phyloP scores from a whole-genome alignment of 2,329 filamentous ascomycete genomes.

The Pseudodiploospora longispora region DNA sequence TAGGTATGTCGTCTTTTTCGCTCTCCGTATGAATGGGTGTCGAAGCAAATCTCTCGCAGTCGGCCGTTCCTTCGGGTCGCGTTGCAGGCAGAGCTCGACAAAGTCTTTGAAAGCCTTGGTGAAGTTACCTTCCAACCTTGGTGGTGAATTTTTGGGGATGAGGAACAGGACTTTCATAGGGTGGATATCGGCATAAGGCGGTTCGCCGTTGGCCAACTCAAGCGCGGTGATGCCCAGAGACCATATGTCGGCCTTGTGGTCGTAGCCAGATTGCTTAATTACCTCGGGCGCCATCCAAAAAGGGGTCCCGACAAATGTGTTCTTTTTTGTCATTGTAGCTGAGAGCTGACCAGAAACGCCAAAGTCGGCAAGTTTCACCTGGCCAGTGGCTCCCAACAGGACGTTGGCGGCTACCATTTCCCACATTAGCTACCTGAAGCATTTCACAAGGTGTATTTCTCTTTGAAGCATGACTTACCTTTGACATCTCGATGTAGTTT shows the following conservation, averaged over 20 bases:
- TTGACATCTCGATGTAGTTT: conserved; percentile 97
- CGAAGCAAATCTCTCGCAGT: conserved; percentile 79
- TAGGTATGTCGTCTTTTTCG: conserved; percentile 92
- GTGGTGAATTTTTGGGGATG: conserved; percentile 89
- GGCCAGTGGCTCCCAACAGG: conserved; percentile 77
- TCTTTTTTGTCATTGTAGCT: conserved; percentile 99
- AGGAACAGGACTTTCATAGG: conserved; percentile 97
- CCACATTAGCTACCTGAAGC: neutral
- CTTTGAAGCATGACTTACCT: conserved; percentile 40
- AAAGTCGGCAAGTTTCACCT: conserved; percentile 96
- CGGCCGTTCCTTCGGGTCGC: conserved; percentile 83
- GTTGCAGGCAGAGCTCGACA: conserved; percentile 72
- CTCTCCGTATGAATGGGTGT: conserved; percentile 82
- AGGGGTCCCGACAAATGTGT: conserved; percentile 94
- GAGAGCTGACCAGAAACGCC: conserved; percentile 93
- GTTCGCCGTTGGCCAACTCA: conserved; percentile 84
- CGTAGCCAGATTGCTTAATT: conserved; percentile 96
- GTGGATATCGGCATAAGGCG: conserved; percentile 92
- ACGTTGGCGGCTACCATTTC: conserved; percentile 71
- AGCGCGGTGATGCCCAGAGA: conserved; percentile 91
- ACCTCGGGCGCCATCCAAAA: conserved; percentile 99
- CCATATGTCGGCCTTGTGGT: conserved; percentile 98
- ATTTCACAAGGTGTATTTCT: neutral
- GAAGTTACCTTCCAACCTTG: conserved; percentile 71
- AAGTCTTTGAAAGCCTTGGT: conserved; percentile 80